Conservation (phyloP, 2,329 filamentous ascomycete genomes). For the Venturiaceae sp. region DNA sequence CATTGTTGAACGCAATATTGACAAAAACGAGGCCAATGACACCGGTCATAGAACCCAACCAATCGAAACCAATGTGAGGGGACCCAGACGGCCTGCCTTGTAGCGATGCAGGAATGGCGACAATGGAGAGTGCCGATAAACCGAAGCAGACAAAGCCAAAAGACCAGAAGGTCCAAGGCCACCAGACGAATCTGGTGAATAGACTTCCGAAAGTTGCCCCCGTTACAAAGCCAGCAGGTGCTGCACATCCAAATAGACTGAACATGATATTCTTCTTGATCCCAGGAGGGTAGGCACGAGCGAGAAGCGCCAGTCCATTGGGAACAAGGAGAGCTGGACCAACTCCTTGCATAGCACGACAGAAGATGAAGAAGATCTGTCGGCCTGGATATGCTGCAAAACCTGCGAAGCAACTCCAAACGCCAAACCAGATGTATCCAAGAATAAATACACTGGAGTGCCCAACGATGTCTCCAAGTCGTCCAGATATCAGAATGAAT, state of each 20-base stretch:
- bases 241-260: constrained; percentile 25
- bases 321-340: constrained; percentile 26
- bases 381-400: not conserved
- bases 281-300: constrained; percentile 22
- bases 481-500: not conserved
- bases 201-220: constrained; percentile 23
- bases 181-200: constrained; percentile 22
- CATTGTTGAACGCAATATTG: not conserved
- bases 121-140: constrained; percentile 10
- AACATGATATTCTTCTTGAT: constrained; percentile 23
- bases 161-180: constrained; percentile 17
- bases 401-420: not conserved
- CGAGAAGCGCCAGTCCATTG: constrained; percentile 23
- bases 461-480: not conserved
- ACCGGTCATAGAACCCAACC: not conserved
- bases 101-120: constrained; percentile 13
- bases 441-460: not conserved
- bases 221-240: constrained; percentile 24
- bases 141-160: constrained; percentile 13
- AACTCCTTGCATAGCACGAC: constrained; percentile 30
- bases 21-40: not conserved
- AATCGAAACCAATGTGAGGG: not conserved
- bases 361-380: constrained; percentile 19
- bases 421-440: not conserved
- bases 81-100: not conserved